Base-by-base conservation (phyloP, 108 stramenopile genomes). In the Nannochloropsis granulata region DNA sequence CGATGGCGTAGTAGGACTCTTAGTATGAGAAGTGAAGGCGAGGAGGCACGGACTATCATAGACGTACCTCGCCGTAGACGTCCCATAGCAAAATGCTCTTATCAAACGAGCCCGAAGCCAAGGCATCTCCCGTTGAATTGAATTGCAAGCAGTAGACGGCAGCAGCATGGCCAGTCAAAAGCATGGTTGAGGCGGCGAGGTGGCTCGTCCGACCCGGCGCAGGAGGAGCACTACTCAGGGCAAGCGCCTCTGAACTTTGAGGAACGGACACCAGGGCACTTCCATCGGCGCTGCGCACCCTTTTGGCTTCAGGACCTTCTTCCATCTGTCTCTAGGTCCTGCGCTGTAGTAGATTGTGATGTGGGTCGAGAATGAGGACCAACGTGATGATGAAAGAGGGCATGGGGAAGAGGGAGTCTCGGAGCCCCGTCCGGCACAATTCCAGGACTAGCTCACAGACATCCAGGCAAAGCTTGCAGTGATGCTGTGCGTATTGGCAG, bases 101-200 rank as follows among this genome's bases (percentile, higher is more conserved):
- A 83, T 95, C 95, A 44, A 94, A 93, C 13, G 90, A 90, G 21
- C 91, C 94, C 81, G 92, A 92, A 45, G 91, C 92, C 56, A 94
- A 83, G 25, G 89, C 81, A 80, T 92, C 82, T n/a, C 95, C 95
- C 13, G 79, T 84, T 11, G 94, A 92, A 79, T 93, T 92, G 81
- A 94, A 96, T 12, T 88, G 83, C 21, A 95, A 85, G 34, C 92
- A 91, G 84, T 95, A 96, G 14, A 96, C 93, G 16, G 93, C 92
- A 24, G 94, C 95, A 79, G 92, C 93, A 83, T 96, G 95, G 24
- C 95, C 95, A 2, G 94, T 92, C 13, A 96, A 87, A 56, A 92
- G 90, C 93, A 96, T 90, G 12, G 94, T 95, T 2, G 95, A 91
- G n/a, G 92, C 89, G 12, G 92, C 83, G 11, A 95, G 84, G 21